phyloP scores from a whole-genome alignment of 192 early-diverging fungal species.

The Diversispora epigaea region DNA sequence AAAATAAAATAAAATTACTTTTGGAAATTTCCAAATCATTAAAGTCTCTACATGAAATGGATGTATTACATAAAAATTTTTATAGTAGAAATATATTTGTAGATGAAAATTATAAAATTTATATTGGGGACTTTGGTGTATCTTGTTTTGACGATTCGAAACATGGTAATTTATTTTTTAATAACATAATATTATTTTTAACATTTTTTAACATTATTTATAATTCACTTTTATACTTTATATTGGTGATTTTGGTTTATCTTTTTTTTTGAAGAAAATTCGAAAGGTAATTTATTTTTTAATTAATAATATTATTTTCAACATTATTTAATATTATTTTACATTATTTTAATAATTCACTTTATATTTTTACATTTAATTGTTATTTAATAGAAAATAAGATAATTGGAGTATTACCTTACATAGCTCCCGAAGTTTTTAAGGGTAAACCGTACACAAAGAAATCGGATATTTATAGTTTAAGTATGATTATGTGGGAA shows the following conservation, averaged over 20 bases:
- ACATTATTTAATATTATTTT: too few relatives aligned
- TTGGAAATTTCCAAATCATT: background rate
- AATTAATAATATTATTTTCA: too few relatives aligned
- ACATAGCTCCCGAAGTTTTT: conserved; percentile 43
- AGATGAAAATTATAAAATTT: background rate
- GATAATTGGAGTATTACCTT: conserved; percentile 40
- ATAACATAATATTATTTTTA: too few relatives aligned
- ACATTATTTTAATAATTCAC: background rate
- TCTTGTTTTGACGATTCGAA: conserved; percentile 37
- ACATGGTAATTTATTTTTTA: conserved; percentile 28
- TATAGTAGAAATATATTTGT: conserved; percentile 9
- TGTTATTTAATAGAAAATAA: background rate
- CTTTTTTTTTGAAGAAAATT: too few relatives aligned
- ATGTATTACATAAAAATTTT: background rate
- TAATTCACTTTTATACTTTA: too few relatives aligned
- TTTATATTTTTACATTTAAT: background rate
- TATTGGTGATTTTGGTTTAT: too few relatives aligned
- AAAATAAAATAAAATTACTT: background rate
- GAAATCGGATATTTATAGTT: conserved; percentile 41
- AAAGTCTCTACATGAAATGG: background rate
- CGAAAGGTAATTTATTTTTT: too few relatives aligned
- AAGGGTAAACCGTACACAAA: conserved; percentile 35
- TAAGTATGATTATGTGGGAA: conserved; percentile 48
- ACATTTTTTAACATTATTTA: too few relatives aligned
- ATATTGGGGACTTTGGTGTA: conserved; percentile 38